Evolutionary conservation across 805 yeast genomes (phyloP).

Genomic region (Candida tallmaniae): DNA sequence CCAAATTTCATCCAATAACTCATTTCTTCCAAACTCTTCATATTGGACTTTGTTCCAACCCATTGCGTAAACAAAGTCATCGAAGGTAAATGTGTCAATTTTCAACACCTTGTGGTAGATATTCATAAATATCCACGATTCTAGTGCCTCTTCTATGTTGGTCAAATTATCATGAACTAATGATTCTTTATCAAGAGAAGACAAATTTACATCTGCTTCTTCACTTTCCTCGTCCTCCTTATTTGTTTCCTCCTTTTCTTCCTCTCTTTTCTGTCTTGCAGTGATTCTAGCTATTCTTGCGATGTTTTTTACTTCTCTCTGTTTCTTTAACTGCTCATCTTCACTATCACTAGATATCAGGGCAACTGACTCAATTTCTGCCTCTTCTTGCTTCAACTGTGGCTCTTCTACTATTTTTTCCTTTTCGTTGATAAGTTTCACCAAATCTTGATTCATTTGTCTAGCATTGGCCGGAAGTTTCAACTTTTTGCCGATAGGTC

Average conservation of each 20-base stretch:
- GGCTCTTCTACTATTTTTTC: neutral
- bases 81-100: slow-evolving; percentile 75
- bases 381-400: neutral
- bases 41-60: slow-evolving; percentile 39
- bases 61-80: slow-evolving; percentile 63
- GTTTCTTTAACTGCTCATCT: slow-evolving; percentile 3
- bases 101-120: slow-evolving; percentile 60
- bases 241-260: neutral
- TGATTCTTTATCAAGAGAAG: slow-evolving; percentile 9
- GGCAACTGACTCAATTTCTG: slow-evolving; percentile 3
- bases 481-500: slow-evolving; percentile 19
- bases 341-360: slow-evolving; percentile 7
- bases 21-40: slow-evolving; percentile 42
- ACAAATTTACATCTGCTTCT: slow-evolving; percentile 6
- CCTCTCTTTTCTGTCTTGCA: neutral
- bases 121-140: slow-evolving; percentile 72
- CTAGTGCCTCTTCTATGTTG: slow-evolving; percentile 46
- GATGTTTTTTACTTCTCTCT: neutral
- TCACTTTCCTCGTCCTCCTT: slow-evolving; percentile 3
- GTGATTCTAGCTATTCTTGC: no score
- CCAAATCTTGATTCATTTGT: slow-evolving; percentile 15
- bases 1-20: slow-evolving; percentile 60
- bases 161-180: slow-evolving; percentile 11
- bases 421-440: slow-evolving; percentile 7
- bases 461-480: slow-evolving; percentile 23